Evolutionary conservation across 768 basidiomycete species (phyloP), one percentile per base, ranked within the genome.

Genomic region (Pisolithus sp.): DNA sequence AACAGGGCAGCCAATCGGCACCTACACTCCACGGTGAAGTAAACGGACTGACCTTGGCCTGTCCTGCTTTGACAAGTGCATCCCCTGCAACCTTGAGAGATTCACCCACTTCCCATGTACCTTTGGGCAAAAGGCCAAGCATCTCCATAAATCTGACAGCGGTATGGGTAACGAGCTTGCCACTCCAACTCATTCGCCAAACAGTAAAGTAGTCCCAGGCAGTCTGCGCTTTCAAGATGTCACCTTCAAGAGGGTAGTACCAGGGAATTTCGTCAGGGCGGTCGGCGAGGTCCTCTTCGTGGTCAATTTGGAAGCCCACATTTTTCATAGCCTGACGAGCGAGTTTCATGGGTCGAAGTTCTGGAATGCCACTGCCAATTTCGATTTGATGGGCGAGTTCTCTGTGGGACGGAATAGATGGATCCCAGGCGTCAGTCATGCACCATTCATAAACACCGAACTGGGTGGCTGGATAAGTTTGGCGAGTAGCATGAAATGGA

Each of bases 371-470:
- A 63, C 94, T 93, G 21, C 96, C 95, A 51, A 96, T 74, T 67
- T 97, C 94, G 54, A 97, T 86, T 54, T 80, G 80, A 73, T 97
- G 93, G 12, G 91, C 90, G 52, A 98, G 83, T 42, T 79, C 79
- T 72, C 93, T 94, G 79, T 98, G 95, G 50, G 78, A 70, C 17
- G 93, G 88, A 64, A 77, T 87, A 43, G 86, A 79, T 38, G 89
- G 79, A 70, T 97, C 88, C 90, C 94, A 94, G 3, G 70, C 67
- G 68, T 97, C 93, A n/a, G 96, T 97, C 96, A 99, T 97, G 70
- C 84, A 86, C 95, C 95, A 99, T 68, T 98, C 96, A 71, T 98
- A 99, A 36, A 98, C 89, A 63, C 94, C 95, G 69, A 96, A 96
- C 89, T 94, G 55, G 1, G 38, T 47, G 39, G 8, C 12, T n/a